phyloP scores from a whole-genome alignment of 202 grass and related monocot species.

The Panicum hallii region DNA sequence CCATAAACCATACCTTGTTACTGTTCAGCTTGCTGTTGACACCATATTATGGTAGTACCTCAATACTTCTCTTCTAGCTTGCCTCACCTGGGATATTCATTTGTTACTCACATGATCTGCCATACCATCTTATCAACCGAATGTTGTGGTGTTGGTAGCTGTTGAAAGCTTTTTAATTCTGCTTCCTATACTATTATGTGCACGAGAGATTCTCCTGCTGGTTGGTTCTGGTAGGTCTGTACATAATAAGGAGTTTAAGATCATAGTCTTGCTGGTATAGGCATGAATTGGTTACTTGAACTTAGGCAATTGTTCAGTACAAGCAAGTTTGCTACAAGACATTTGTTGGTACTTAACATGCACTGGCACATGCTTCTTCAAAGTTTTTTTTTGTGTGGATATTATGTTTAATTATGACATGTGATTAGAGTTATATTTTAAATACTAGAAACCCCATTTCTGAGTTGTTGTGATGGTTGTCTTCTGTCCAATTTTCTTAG shows the following conservation, averaged over 20 bases:
- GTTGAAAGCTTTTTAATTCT: not conserved
- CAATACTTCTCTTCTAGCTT: constrained; percentile 5
- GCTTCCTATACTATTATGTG: constrained; percentile 3
- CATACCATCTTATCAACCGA: not conserved
- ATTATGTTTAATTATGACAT: not conserved
- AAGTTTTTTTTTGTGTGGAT: constrained; percentile 9
- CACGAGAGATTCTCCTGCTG: not conserved
- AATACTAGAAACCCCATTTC: not conserved
- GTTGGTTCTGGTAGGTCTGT: not conserved
- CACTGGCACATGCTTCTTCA: not conserved
- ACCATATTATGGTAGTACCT: not conserved
- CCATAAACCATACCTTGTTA: not conserved
- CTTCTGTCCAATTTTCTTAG: constrained; percentile 50
- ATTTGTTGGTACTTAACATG: constrained; percentile 32
- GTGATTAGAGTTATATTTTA: not conserved
- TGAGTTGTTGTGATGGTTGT: constrained; percentile 41
- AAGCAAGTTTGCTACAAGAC: constrained; percentile 30
- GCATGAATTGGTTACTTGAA: constrained; percentile 25
- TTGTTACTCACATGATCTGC: not conserved
- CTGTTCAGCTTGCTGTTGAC: constrained; percentile 7
- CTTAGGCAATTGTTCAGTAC: constrained; percentile 29
- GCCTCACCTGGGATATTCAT: not conserved
- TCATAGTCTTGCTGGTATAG: not conserved
- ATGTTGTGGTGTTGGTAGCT: not conserved
- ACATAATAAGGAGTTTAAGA: not conserved